Percentiles rank a stretch among this genome's conserved stretches.
These are phyloP conservation scores for Colletotrichum sp. DNA, from an alignment of 2,329 filamentous ascomycete genomes.

Conservation along the genomic window DNA sequence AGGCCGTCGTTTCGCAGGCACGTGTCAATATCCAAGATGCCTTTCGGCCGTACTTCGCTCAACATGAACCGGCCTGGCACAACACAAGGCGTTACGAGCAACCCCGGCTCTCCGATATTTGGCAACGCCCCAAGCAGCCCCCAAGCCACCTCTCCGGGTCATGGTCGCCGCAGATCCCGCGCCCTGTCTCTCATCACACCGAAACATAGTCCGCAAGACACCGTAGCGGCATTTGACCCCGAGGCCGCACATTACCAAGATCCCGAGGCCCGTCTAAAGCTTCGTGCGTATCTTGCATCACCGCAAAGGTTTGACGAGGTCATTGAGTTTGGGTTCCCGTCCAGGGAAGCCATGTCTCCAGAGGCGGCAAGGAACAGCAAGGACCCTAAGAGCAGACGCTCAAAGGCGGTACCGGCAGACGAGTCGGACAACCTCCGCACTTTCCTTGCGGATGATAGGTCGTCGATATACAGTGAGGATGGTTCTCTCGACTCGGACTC, in stretches of 20 bases:
- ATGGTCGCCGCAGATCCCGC: slow-evolving; percentile 56
- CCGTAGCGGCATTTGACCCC: slow-evolving; percentile 66
- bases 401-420: slow-evolving; percentile 27
- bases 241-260: slow-evolving; percentile 86
- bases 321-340: slow-evolving; percentile 90
- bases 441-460: slow-evolving; percentile 63
- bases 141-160: slow-evolving; percentile 30
- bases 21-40: slow-evolving; percentile 72
- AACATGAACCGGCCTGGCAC: slow-evolving; percentile 53
- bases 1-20: slow-evolving; percentile 72
- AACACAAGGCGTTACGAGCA: slow-evolving; percentile 38
- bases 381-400: slow-evolving; percentile 19
- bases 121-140: slow-evolving; percentile 24
- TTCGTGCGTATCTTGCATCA: slow-evolving; percentile 85
- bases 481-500: slow-evolving; percentile 65
- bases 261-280: slow-evolving; percentile 83
- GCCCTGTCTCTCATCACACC: slow-evolving; percentile 60
- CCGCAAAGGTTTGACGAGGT: slow-evolving; percentile 96
- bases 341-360: slow-evolving; percentile 50
- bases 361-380: slow-evolving; percentile 34
- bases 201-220: slow-evolving; percentile 48
- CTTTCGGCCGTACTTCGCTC: slow-evolving; percentile 62
- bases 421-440: slow-evolving; percentile 58
- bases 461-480: slow-evolving; percentile 61
- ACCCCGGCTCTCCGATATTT: slow-evolving; percentile 25